A percentile compares a stretch with the other conserved stretches of the same genome.
Conservation (phyloP, 441 rosid species). For the Aquilaria agallochum region DNA sequence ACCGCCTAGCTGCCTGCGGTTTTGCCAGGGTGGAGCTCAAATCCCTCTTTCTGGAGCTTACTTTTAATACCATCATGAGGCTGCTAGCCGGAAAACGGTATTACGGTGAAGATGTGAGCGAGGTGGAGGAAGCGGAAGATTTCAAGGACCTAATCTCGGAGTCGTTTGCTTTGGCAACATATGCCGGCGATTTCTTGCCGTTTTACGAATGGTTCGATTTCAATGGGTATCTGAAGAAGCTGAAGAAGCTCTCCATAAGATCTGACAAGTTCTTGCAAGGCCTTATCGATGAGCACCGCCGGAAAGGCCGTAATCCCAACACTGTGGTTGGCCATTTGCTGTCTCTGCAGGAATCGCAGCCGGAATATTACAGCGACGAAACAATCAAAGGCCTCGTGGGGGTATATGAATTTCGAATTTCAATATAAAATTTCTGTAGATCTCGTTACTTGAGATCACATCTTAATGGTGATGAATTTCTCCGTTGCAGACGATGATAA, state of each 20-base stretch:
- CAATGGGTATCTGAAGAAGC: slow-evolving; percentile 23
- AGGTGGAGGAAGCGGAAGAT: slow-evolving; percentile 20
- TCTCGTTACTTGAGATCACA: not conserved
- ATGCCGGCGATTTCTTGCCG: slow-evolving; percentile 26
- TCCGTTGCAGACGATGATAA: slow-evolving; percentile 26
- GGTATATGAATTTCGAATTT: slow-evolving; percentile 17
- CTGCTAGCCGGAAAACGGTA: slow-evolving; percentile 43
- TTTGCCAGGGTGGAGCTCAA: slow-evolving; percentile 9
- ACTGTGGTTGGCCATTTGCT: slow-evolving; percentile 38
- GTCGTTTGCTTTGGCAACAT: slow-evolving; percentile 7
- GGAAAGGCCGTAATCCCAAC: slow-evolving; percentile 5
- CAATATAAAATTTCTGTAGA: not conserved
- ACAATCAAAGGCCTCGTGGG: slow-evolving; percentile 36
- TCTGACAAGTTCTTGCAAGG: slow-evolving; percentile 36
- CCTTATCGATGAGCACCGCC: slow-evolving; percentile 33
- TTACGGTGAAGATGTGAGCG: slow-evolving; percentile 18
- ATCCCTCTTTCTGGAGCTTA: slow-evolving; percentile 28
- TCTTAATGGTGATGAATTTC: not conserved
- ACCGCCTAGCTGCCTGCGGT: slow-evolving; percentile 12
- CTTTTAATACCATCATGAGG: slow-evolving; percentile 41
- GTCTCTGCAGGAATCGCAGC: slow-evolving; percentile 13
- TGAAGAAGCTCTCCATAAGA: not conserved
- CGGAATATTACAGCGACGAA: slow-evolving; percentile 22
- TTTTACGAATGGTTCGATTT: slow-evolving; percentile 21
- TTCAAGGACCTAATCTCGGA: slow-evolving; percentile 25